A percentile compares a stretch with the other conserved stretches of the same genome.
These are phyloP conservation scores for Imleria badia DNA, from an alignment of 768 basidiomycete species.

Conservation along the genomic window DNA sequence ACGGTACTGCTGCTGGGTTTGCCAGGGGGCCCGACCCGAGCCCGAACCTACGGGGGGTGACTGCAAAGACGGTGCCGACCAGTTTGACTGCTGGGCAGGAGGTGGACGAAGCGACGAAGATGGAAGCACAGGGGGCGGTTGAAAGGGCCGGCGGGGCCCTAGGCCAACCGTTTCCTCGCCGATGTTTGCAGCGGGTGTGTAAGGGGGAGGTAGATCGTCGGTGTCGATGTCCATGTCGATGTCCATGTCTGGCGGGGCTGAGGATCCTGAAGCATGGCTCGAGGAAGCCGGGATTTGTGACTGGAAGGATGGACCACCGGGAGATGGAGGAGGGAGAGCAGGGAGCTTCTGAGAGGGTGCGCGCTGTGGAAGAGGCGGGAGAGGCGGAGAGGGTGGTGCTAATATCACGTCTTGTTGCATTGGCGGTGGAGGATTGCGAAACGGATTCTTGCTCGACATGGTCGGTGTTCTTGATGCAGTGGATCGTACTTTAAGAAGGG, in stretches of 20 bases:
- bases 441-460: slow-evolving; percentile 23
- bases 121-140: slow-evolving; percentile 34
- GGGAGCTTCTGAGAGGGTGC: background rate
- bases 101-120: background rate
- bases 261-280: background rate
- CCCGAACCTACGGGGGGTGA: background rate
- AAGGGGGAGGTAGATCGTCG: slow-evolving; percentile 73
- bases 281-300: background rate
- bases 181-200: slow-evolving; percentile 55
- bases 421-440: slow-evolving; percentile 7
- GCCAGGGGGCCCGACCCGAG: slow-evolving; percentile 22
- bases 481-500: too few species aligned
- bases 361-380: slow-evolving; percentile 2
- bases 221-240: too few species aligned
- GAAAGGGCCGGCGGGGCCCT: slow-evolving; percentile 66
- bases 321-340: slow-evolving; percentile 2
- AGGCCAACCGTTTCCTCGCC: slow-evolving; percentile 65
- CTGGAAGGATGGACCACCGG: background rate
- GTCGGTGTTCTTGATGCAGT: too few species aligned
- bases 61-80: background rate
- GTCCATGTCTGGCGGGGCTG: background rate
- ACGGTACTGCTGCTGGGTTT: slow-evolving; percentile 17
- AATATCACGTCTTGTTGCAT: too few species aligned
- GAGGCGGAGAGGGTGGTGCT: slow-evolving; percentile 6
- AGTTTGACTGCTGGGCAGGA: background rate